These are phyloP conservation scores for Wickerhamomyces sp. DNA, from an alignment of 1,139 yeast species.

Conservation along the genomic window DNA sequence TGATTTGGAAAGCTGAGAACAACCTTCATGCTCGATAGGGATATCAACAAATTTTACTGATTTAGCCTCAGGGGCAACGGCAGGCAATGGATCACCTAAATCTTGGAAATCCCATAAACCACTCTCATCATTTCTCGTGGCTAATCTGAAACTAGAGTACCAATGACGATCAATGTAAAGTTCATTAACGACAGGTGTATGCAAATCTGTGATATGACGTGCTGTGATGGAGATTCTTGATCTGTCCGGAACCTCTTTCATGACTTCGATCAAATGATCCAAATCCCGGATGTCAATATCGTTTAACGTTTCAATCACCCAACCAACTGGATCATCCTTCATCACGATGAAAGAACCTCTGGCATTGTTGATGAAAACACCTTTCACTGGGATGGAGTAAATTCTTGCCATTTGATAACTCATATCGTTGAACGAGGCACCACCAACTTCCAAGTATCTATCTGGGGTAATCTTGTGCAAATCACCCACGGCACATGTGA, in stretches of 20 bases:
- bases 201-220: constrained; percentile 78
- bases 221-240: constrained; percentile 66
- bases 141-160: constrained; percentile 67
- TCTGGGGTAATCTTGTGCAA: constrained; percentile 80
- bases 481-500: constrained; percentile 59
- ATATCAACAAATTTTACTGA: constrained; percentile 68
- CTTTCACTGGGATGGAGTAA: constrained; percentile 77
- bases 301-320: constrained; percentile 77
- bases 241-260: constrained; percentile 73
- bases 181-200: constrained; percentile 57
- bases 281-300: constrained; percentile 68
- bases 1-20: constrained; percentile 50
- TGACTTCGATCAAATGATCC: constrained; percentile 71
- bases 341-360: constrained; percentile 72
- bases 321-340: constrained; percentile 54
- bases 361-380: constrained; percentile 77
- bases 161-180: constrained; percentile 83
- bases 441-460: constrained; percentile 75
- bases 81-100: constrained; percentile 60
- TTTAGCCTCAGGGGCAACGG: constrained; percentile 46
- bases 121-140: constrained; percentile 71
- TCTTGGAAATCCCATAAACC: constrained; percentile 86
- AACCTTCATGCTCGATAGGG: constrained; percentile 53
- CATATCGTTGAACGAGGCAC: constrained; percentile 79
- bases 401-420: constrained; percentile 87